Base-by-base conservation (phyloP, 495 filamentous ascomycete species). In the Tuber indicum region DNA sequence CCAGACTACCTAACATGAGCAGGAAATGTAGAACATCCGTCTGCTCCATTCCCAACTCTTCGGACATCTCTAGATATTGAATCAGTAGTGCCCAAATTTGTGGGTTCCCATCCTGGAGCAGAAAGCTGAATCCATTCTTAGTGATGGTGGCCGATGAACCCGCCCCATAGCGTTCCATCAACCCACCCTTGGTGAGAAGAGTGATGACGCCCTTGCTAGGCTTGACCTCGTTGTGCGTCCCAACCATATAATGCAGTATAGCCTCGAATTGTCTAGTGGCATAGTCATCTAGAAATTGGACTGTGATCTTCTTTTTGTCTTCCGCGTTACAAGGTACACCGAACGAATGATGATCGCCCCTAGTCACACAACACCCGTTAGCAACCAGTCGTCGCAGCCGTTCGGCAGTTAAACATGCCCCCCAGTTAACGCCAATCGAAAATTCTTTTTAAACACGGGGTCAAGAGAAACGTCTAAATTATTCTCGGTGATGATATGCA, bases 71-170 rank as follows among this genome's bases (percentile, higher is more conserved):
- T 44, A 98, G 90, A 86, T 97, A 98, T 45, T 97, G 91, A 49
- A 99, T 91, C 9, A 99, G 87, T 41, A 99, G 88, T 43, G 93
- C 92, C 96, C 96, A 99, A 70, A 99, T 94, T 84, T 99, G 96
- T 7, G 94, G 93, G 83, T 97, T 98, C 76, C 94, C 90, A 81
- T 97, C 96, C 82, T 98, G 96, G 0, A 99, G 86, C 16, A 99
- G 88, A 79, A 99, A 99, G 1, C 92, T 92, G 82, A 99, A 99
- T 8, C 96, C 96, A 26, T 91, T 89, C 83, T 97, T 89, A 1
- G 96, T 98, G 77, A 99, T 99, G 4, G 87, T 88, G 32, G 89
- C 87, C 52, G 86, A 87, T 23, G 86, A 86, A 46, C 87, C 87
- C 49, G 87, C 86, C 19, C 88, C 86, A 77, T 77, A 71, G 23